phyloP scores from a whole-genome alignment of 352 stramenopile genomes.

The Globisporangium ultimum region DNA sequence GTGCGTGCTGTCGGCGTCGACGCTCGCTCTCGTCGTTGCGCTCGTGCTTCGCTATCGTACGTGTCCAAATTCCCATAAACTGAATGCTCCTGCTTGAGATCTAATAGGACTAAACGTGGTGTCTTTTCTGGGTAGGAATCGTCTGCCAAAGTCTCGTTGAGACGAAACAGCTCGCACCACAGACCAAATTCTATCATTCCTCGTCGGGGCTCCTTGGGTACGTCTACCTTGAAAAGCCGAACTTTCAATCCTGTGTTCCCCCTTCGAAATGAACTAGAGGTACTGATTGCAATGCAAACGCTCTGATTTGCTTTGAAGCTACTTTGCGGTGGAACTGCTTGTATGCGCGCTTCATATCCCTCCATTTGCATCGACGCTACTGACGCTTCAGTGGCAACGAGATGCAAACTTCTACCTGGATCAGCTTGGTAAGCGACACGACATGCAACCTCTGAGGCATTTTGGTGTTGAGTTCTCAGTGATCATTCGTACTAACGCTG shows the following conservation, averaged over 20 bases:
- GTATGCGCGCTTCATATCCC: slow-evolving; percentile 44
- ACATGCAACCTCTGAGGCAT: background rate
- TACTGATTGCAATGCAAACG: too few species aligned
- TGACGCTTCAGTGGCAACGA: slow-evolving; percentile 25
- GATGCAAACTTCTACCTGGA: slow-evolving; percentile 34
- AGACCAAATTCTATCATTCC: slow-evolving; percentile 28
- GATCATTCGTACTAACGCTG: too few species aligned
- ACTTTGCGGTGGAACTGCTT: slow-evolving; percentile 37
- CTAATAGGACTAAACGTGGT: background rate
- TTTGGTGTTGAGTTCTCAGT: too few species aligned
- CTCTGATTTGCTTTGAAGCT: slow-evolving; percentile 14
- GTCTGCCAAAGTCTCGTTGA: slow-evolving; percentile 41
- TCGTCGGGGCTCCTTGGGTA: slow-evolving; percentile 38
- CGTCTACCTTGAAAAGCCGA: background rate
- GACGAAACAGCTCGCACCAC: slow-evolving; percentile 29
- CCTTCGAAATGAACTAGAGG: too few species aligned
- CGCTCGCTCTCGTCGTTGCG: slow-evolving; percentile 27
- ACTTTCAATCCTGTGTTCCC: background rate
- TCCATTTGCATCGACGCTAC: slow-evolving; percentile 21
- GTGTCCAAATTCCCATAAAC: background rate
- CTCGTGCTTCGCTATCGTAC: slow-evolving; percentile 49
- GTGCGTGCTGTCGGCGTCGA: slow-evolving; percentile 29
- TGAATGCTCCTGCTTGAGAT: too few species aligned
- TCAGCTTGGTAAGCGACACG: slow-evolving; percentile 36
- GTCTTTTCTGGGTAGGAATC: slow-evolving; percentile 16